phyloP scores from a whole-genome alignment of 2,329 filamentous ascomycete species.

The Botrytis elliptica region DNA sequence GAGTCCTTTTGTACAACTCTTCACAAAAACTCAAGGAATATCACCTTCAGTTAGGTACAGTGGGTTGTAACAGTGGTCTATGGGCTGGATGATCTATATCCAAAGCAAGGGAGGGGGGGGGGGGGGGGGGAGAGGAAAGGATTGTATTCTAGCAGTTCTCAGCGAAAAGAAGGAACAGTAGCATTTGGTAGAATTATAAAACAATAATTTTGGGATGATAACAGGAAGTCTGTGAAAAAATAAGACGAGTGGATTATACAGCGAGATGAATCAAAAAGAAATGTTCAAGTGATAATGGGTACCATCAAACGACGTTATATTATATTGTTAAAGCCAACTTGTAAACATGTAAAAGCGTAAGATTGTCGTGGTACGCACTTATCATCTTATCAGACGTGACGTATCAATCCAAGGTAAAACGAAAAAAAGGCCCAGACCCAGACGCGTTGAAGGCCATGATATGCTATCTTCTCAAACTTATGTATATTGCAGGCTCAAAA shows the following conservation, averaged over 20 bases:
- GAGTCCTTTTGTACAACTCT: not conserved
- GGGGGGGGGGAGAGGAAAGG: not conserved
- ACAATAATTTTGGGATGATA: not conserved
- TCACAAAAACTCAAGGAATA: not conserved
- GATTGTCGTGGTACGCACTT: not conserved
- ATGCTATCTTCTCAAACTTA: too few species aligned
- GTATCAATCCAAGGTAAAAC: not conserved
- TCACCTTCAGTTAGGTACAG: not conserved
- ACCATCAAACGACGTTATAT: not conserved
- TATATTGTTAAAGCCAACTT: not conserved
- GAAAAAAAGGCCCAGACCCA: not conserved
- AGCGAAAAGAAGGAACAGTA: rapidly evolving
- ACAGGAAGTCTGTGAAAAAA: not conserved
- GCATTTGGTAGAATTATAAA: not conserved
- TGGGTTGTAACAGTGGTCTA: too few species aligned
- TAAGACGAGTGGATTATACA: not conserved
- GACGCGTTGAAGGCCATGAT: not conserved
- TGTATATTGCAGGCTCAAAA: not conserved
- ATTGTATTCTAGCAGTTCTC: not conserved
- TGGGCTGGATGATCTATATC: not conserved
- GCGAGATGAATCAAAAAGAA: not conserved
- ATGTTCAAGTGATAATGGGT: not conserved
- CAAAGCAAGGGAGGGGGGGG: not conserved
- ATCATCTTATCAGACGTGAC: not conserved
- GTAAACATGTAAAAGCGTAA: not conserved